Conservation (phyloP, 306 rosid genomes). For the Castanospermum australe region DNA sequence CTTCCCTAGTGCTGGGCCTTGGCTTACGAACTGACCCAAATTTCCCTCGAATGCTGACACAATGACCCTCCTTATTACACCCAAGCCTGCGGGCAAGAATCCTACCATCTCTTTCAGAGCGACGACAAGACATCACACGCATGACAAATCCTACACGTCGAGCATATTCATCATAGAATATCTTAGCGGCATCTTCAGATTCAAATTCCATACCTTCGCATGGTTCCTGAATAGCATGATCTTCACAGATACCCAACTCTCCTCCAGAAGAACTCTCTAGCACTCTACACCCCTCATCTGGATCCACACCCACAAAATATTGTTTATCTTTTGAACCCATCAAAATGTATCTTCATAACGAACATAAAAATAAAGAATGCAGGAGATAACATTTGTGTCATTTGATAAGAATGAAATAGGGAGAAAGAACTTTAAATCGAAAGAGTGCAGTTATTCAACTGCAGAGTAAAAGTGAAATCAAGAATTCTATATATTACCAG, state of each 20-base stretch:
- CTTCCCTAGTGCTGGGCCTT: slow-evolving; percentile 89
- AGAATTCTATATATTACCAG: background rate
- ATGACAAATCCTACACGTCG: slow-evolving; percentile 82
- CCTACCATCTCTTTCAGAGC: slow-evolving; percentile 94
- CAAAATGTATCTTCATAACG: slow-evolving; percentile 7
- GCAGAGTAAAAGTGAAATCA: background rate
- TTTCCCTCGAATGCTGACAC: slow-evolving; percentile 82
- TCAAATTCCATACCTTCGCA: slow-evolving; percentile 87
- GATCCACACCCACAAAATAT: slow-evolving; percentile 59
- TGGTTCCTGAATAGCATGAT: slow-evolving; percentile 63
- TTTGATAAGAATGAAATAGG: background rate
- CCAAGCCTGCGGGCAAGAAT: slow-evolving; percentile 96
- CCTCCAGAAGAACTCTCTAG: slow-evolving; percentile 47
- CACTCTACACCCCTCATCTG: slow-evolving; percentile 51
- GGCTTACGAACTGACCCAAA: slow-evolving; percentile 77
- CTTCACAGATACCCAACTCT: slow-evolving; percentile 42
- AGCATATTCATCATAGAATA: slow-evolving; percentile 91
- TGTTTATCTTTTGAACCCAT: slow-evolving; percentile 20
- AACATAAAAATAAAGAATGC: background rate
- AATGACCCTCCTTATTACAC: slow-evolving; percentile 87
- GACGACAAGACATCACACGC: slow-evolving; percentile 98
- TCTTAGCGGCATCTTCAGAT: slow-evolving; percentile 95
- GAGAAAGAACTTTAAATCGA: background rate
- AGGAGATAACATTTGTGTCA: background rate
- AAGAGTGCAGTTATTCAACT: background rate